phyloP scores from a whole-genome alignment of 2,329 filamentous ascomycete species.

The Emergomyces pasteurianus region DNA sequence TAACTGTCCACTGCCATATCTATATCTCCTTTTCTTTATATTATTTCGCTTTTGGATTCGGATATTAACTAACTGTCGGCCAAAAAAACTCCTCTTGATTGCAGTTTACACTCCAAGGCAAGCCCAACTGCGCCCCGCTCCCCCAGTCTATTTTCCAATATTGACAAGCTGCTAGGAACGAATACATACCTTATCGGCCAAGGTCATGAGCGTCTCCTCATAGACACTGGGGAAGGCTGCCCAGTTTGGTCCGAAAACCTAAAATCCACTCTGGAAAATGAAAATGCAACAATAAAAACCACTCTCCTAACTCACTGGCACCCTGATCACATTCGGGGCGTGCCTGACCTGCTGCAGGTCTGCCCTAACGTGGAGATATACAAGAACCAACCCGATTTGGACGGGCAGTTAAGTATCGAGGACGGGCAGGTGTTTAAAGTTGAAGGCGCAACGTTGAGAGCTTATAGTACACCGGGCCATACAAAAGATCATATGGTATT shows the following conservation, averaged over 20 bases:
- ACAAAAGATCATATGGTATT: conserved; percentile 73
- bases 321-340: conserved; percentile 68
- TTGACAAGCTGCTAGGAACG: conserved; percentile 44
- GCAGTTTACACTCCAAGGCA: background rate
- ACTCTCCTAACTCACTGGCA: conserved; percentile 89
- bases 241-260: conserved; percentile 60
- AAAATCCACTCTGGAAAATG: conserved; percentile 49
- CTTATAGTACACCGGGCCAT: conserved; percentile 61
- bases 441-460: conserved; percentile 48
- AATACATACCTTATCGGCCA: conserved; percentile 90
- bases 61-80: background rate
- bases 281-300: conserved; percentile 55
- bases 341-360: conserved; percentile 53
- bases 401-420: conserved; percentile 41
- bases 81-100: background rate
- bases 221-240: conserved; percentile 81
- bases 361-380: conserved; percentile 53
- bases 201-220: conserved; percentile 59
- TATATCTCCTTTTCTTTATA: background rate
- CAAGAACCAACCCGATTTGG: conserved; percentile 48
- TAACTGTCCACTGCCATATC: background rate
- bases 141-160: background rate
- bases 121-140: background rate
- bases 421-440: conserved; percentile 44
- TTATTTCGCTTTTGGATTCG: background rate